Evolutionary conservation across 2,329 filamentous ascomycete genomes (phyloP), one percentile per base, ranked within the genome.

Genomic region (Alternaria longipes): DNA sequence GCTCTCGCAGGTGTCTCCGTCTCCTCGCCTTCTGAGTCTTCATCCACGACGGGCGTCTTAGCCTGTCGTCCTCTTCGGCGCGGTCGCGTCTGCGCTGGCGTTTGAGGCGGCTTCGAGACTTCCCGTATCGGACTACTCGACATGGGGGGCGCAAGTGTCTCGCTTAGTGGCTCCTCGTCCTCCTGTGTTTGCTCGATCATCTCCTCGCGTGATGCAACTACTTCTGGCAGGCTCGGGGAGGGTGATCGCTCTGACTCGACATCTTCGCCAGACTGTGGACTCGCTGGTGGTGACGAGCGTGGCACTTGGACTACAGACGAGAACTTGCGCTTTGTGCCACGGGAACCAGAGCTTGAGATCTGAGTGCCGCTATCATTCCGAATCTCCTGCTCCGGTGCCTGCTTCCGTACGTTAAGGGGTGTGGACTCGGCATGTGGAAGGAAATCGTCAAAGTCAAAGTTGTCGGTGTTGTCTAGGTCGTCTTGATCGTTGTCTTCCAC

Each of bases 381-480:
- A 14, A 58, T 57, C 40, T 68, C 68, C n/a, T 70, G 67, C 24
- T 66, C 69, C 8, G 63, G 59, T 14, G 41, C 44, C 81, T 76
- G 64, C 22, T 71, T 74, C 18, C 67, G 65, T 20, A 84, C 78
- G 59, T 87, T 85, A 26, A 90, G 71, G 4, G 90, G 89, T 7
- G 90, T 92, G 16, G 89, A 90, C 78, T 91, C 89, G 28, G 87
- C 88, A 58, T 91, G 88, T 0, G 84, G 89, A 53, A 81, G 84
- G 71, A 87, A 90, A 66, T 76, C 73, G 47, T 77, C 74, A 18
- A 76, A 69, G 50, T 75, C 73, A n/a, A 76, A 67, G 22, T 75
- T 70, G 47, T 66, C 71, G 16, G 71, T 70, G 74, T 82, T 50
- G 76, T 85, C 68, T 78, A 85, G 65, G 78, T 83, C 56, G 78